Evolutionary conservation across 345 rosid genomes (phyloP).

Genomic region (Cardamine resedifolia): DNA sequence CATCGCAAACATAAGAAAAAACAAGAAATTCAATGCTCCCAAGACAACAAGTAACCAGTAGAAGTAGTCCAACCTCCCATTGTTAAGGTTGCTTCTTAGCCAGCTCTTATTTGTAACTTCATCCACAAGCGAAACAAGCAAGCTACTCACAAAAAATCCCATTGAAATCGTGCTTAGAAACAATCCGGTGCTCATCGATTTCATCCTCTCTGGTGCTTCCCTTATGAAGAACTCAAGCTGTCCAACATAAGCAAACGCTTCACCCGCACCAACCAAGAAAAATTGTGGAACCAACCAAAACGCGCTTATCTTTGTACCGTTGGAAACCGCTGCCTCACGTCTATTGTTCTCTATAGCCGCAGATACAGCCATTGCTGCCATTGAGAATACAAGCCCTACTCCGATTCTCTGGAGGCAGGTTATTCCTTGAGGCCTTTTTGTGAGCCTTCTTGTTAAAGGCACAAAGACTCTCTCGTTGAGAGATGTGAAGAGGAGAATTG

Average conservation of each 20-base stretch:
- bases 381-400: conserved; percentile 63
- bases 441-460: conserved; percentile 60
- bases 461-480: conserved; percentile 71
- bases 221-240: conserved; percentile 92
- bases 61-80: conserved; percentile 62
- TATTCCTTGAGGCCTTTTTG: conserved; percentile 59
- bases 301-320: conserved; percentile 48
- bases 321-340: conserved; percentile 40
- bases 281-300: conserved; percentile 82
- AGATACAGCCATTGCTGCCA: conserved; percentile 64
- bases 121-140: conserved; percentile 71
- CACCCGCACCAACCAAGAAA: conserved; percentile 90
- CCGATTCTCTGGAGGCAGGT: conserved; percentile 94
- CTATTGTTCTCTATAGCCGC: conserved; percentile 65
- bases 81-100: conserved; percentile 69
- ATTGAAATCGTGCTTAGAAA: conserved; percentile 77
- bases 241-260: conserved; percentile 88
- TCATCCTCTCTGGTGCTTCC: conserved; percentile 91
- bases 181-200: conserved; percentile 93
- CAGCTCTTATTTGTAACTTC: conserved; percentile 53
- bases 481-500: conserved; percentile 83
- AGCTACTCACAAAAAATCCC: conserved; percentile 88
- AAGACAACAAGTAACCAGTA: conserved; percentile 73
- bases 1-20: conserved; percentile 55
- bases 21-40: conserved; percentile 63